phyloP scores from a whole-genome alignment of 257 asterid genomes.

The Buddleja alternifolia region DNA sequence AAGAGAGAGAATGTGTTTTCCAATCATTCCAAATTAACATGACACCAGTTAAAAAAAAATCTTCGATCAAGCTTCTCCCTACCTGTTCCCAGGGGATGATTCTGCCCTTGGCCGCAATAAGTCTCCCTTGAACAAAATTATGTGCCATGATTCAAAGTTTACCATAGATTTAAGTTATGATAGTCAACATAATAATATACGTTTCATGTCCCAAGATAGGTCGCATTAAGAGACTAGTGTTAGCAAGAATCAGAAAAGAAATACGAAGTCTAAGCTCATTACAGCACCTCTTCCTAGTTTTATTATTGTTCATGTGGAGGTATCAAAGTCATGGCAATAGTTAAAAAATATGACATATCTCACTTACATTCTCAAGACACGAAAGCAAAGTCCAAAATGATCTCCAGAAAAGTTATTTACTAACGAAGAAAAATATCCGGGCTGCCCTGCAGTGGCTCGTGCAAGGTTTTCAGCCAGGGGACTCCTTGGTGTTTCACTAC shows the following conservation, averaged over 20 bases:
- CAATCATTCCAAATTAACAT: neutral
- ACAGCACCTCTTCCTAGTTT: too few relatives aligned
- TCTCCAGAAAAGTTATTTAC: too few relatives aligned
- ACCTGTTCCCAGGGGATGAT: neutral
- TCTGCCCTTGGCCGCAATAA: neutral
- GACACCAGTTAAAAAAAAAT: neutral
- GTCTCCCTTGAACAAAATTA: neutral
- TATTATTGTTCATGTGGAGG: too few relatives aligned
- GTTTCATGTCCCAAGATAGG: neutral
- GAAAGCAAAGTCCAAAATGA: too few relatives aligned
- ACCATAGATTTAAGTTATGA: neutral
- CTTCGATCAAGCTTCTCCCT: neutral
- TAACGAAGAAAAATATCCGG: slow-evolving; percentile 71
- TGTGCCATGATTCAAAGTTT: neutral
- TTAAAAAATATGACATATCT: neutral
- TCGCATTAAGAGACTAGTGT: too few relatives aligned
- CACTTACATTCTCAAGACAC: slow-evolving; percentile 39
- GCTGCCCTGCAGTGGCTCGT: slow-evolving; percentile 77
- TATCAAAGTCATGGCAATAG: too few relatives aligned
- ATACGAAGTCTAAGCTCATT: neutral
- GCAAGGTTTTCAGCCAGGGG: slow-evolving; percentile 69
- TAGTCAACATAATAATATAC: neutral
- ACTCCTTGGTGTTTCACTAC: slow-evolving; percentile 84
- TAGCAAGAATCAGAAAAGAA: neutral
- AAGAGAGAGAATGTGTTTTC: too few relatives aligned